Evolutionary conservation across 2,329 filamentous ascomycete genomes (phyloP).

Genomic region (Botrytis squamosa): DNA sequence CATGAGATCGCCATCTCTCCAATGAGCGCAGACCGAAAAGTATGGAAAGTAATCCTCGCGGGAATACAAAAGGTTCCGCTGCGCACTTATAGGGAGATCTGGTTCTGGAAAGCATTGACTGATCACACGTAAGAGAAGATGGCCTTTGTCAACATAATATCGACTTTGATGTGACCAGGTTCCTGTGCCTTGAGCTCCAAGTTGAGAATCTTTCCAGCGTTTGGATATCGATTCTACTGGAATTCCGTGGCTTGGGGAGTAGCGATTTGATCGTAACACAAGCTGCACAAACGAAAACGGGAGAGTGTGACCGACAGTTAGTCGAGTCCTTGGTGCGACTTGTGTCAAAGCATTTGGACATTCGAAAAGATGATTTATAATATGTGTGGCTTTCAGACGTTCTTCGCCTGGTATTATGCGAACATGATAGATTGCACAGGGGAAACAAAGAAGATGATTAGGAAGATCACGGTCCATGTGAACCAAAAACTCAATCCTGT

Average conservation of each 20-base stretch:
- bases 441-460: constrained; percentile 58
- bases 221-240: constrained; percentile 47
- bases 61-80: constrained; percentile 57
- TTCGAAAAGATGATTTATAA: constrained; percentile 55
- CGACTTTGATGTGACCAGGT: constrained; percentile 55
- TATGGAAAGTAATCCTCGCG: constrained; percentile 61
- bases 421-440: constrained; percentile 54
- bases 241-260: constrained; percentile 49
- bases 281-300: constrained; percentile 60
- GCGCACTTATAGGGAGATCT: constrained; percentile 50
- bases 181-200: constrained; percentile 40
- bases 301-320: constrained; percentile 54
- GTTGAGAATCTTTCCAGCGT: constrained; percentile 47
- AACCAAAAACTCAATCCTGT: constrained; percentile 52
- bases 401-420: constrained; percentile 54
- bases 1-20: constrained; percentile 60
- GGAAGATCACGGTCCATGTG: constrained; percentile 52
- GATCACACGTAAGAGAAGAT: constrained; percentile 57
- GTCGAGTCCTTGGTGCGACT: constrained; percentile 51
- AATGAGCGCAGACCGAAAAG: constrained; percentile 62
- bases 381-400: constrained; percentile 50
- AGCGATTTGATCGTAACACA: constrained; percentile 49
- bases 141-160: constrained; percentile 53
- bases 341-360: constrained; percentile 54
- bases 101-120: constrained; percentile 53